These are phyloP conservation scores for Lolium perenne DNA, from an alignment of 176 grass and related monocot species.

Conservation along the genomic window DNA sequence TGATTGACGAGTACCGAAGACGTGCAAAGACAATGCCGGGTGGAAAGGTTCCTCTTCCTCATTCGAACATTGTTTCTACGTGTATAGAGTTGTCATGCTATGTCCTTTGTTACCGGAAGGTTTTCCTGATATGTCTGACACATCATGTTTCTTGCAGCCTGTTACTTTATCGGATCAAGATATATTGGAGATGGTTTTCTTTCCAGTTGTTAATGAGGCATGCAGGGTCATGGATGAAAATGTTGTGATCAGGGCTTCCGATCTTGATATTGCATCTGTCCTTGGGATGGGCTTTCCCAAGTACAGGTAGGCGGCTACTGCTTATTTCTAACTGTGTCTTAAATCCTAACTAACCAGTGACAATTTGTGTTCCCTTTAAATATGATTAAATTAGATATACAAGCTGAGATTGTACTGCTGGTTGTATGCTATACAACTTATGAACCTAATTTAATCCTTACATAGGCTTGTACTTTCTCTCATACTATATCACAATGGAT, in stretches of 20 bases:
- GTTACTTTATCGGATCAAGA: slow-evolving; percentile 77
- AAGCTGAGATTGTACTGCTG: not conserved
- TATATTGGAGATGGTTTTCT: slow-evolving; percentile 96
- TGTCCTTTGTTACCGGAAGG: not conserved
- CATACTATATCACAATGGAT: not conserved
- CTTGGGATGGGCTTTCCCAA: slow-evolving; percentile 98
- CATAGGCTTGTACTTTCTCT: not conserved
- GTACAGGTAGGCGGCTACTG: slow-evolving; percentile 64
- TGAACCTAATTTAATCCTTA: slow-evolving; percentile 7
- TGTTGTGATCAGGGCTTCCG: slow-evolving; percentile 76
- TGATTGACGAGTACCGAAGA: slow-evolving; percentile 81
- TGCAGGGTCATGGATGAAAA: slow-evolving; percentile 94
- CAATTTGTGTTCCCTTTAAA: not conserved
- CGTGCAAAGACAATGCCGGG: slow-evolving; percentile 60
- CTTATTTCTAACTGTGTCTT: slow-evolving; percentile 35
- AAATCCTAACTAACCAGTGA: slow-evolving; percentile 9
- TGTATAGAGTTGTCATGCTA: slow-evolving; percentile 14
- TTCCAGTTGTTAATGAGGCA: slow-evolving; percentile 91
- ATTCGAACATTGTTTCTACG: slow-evolving; percentile 22
- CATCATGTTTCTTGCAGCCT: slow-evolving; percentile 58
- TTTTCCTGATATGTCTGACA: slow-evolving; percentile 10
- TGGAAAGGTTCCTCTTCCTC: slow-evolving; percentile 67
- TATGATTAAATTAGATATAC: slow-evolving; percentile 8
- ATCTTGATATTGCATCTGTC: slow-evolving; percentile 93
- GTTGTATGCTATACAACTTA: slow-evolving; percentile 12